phyloP scores from a whole-genome alignment of 2,329 filamentous ascomycete genomes.

The Arthroderma sp. region DNA sequence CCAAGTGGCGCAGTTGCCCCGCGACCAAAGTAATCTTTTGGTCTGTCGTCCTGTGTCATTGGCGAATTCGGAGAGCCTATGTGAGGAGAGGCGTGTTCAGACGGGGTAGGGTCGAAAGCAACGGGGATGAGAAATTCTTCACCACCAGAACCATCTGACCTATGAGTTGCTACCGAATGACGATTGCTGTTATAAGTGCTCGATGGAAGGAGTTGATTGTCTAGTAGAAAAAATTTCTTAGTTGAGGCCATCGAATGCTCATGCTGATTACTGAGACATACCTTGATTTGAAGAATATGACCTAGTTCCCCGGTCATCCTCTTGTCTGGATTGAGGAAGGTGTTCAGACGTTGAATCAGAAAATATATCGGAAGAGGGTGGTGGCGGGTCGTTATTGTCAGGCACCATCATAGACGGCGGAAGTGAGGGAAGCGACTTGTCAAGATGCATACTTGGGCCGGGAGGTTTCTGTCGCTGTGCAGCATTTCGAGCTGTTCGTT shows the following conservation, averaged over 20 bases:
- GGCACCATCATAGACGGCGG: conserved; percentile 42
- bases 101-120: conserved; percentile 58
- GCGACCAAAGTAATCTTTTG: conserved; percentile 46
- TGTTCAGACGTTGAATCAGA: conserved; percentile 41
- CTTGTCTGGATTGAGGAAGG: conserved; percentile 17
- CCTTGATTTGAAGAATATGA: conserved; percentile 23
- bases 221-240: conserved; percentile 21
- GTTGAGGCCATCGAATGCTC: conserved; percentile 4
- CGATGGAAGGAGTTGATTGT: conserved; percentile 58
- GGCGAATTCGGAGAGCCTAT: conserved; percentile 31
- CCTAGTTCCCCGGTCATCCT: conserved; percentile 18
- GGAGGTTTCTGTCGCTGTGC: conserved; percentile 20
- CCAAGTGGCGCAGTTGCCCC: neutral
- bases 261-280: conserved; percentile 14
- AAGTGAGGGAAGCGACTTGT: conserved; percentile 86
- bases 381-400: conserved; percentile 39
- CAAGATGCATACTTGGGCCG: conserved; percentile 48
- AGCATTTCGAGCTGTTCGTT: conserved; percentile 39
- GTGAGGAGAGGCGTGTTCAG: conserved; percentile 43
- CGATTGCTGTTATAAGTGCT: conserved; percentile 67
- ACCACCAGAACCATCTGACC: conserved; percentile 42
- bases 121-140: conserved; percentile 68
- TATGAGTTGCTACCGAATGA: conserved; percentile 55
- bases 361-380: conserved; percentile 45
- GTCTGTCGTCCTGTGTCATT: conserved; percentile 31